phyloP scores from a whole-genome alignment of 129 eudicot species.

The Calendula officinalis region DNA sequence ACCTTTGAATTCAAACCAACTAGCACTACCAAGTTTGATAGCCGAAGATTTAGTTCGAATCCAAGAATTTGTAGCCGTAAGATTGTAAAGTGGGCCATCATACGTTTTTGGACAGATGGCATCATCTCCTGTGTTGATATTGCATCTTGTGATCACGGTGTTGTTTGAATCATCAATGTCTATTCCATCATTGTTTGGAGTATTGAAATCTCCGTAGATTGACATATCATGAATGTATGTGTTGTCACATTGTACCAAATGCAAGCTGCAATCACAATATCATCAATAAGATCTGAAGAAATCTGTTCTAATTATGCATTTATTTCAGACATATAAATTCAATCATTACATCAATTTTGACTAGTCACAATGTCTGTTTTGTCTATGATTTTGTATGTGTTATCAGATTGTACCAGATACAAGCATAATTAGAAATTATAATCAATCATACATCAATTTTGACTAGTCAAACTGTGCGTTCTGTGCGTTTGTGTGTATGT shows the following conservation, averaged over 20 bases:
- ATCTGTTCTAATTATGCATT: neutral
- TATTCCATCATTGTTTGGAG: constrained; percentile 97
- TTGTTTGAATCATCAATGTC: constrained; percentile 94
- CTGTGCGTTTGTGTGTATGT: neutral
- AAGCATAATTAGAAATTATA: neutral
- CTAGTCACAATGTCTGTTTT: no score
- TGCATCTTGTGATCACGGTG: constrained; percentile 81
- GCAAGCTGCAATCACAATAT: constrained; percentile 60
- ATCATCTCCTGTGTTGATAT: constrained; percentile 90
- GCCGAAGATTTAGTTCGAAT: constrained; percentile 95
- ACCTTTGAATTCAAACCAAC: constrained; percentile 58
- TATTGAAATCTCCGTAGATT: constrained; percentile 82
- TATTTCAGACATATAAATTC: neutral
- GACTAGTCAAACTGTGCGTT: constrained; percentile 8
- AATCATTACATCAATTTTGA: neutral
- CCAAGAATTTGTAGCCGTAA: constrained; percentile 84
- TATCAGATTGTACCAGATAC: no score
- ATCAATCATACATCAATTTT: neutral
- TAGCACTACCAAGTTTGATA: constrained; percentile 90
- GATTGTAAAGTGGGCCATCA: constrained; percentile 71
- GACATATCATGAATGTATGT: constrained; percentile 73
- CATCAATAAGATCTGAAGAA: neutral
- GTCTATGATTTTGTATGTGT: no score
- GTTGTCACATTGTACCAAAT: constrained; percentile 72
- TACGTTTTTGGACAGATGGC: constrained; percentile 97